Base-by-base conservation (phyloP, 1,284 basidiomycete species). In the Sanghuangporus baumii region DNA sequence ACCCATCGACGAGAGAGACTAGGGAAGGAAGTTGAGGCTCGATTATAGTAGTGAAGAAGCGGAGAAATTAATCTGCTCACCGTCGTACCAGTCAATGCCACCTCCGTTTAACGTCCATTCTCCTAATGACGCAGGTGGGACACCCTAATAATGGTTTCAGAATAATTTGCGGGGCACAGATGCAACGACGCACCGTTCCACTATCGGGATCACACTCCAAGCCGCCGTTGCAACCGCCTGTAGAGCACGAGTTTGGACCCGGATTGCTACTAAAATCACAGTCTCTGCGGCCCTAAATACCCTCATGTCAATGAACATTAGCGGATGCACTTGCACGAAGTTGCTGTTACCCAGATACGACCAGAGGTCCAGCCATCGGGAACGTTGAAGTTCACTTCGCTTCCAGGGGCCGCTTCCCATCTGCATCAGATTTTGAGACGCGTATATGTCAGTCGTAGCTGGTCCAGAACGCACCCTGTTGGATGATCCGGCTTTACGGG, bases 41-140 rank as follows among this genome's bases (percentile, higher is more conserved):
- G 18, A 23, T 23, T 7, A 23, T 6, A 41, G 18, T 20, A 18
- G 9, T 9, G 34, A 12, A 20, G 20, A 8, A 3, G n/a, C 2
- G 3, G 9, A 14, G 23, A 34, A 23, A 34, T 34, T n/a, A 2
- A 23, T 6, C 46, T 67, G 66, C 70, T 60, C 65, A 79, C 79
- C 75, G 67, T 83, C 82, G 65, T 81, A 83, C 62, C 71, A 81
- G 66, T 83, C 82, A 7, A 41, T 47, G 6, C 74, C 76, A 54
- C 66, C 71, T 3, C 66, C 76, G 57, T 68, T 62, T 6, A 87
- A 73, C 16, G 81, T 86, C 71, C 77, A 86, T 67, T 86, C 84
- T 3, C 83, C 84, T 26, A 86, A 72, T 11, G 80, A 78, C 4
- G 80, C 84, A 59, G 85, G 85, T 40, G 85, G 83, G 9, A 85